These are phyloP conservation scores for Theobroma grandiflorum DNA, from an alignment of 441 rosid species.

Conservation along the genomic window DNA sequence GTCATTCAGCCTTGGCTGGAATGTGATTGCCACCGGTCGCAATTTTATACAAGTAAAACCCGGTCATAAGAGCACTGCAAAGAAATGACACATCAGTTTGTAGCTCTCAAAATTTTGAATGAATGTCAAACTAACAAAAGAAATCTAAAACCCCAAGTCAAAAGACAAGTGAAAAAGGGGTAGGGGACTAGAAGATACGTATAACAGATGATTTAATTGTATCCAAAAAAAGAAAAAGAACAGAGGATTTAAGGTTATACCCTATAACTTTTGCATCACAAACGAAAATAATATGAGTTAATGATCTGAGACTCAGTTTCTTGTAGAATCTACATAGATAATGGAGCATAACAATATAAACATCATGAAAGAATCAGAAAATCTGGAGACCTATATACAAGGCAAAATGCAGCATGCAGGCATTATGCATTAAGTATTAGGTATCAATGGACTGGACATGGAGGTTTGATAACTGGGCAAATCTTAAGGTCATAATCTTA, in stretches of 20 bases:
- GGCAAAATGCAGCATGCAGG: slow-evolving; percentile 4
- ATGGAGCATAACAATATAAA: background rate
- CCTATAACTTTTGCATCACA: background rate
- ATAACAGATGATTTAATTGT: background rate
- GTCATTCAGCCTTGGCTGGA: slow-evolving; percentile 77
- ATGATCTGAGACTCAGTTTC: background rate
- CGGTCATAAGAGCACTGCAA: slow-evolving; percentile 91
- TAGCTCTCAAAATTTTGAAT: slow-evolving; percentile 14
- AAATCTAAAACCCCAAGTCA: background rate
- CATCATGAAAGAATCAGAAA: background rate
- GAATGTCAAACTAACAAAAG: background rate
- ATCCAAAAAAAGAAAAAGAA: too few relatives aligned
- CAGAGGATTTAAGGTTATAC: background rate
- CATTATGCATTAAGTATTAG: background rate
- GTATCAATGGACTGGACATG: background rate
- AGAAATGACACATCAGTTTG: slow-evolving; percentile 27
- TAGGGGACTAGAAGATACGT: background rate
- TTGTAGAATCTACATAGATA: background rate
- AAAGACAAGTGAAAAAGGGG: background rate
- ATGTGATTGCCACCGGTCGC: slow-evolving; percentile 87
- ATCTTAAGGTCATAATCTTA: background rate
- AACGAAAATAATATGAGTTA: background rate
- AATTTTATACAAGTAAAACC: slow-evolving; percentile 80
- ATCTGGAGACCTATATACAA: background rate
- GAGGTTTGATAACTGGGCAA: background rate